Conservation (phyloP, 176 grass and related monocot species). For the Zea luxurians region DNA sequence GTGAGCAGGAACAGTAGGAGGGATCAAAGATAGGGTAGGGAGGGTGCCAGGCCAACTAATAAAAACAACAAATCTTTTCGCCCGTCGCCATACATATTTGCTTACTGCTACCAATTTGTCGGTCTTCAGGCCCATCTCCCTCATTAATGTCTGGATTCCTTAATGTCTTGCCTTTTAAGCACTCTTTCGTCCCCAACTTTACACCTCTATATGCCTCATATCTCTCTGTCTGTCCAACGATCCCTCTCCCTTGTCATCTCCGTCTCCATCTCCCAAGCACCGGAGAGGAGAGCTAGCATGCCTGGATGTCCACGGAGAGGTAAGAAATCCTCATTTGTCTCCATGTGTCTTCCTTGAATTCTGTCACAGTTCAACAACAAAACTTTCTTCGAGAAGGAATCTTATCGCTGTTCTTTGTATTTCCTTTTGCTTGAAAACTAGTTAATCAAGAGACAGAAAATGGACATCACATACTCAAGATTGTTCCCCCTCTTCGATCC, state of each 20-base stretch:
- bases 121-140: conserved; percentile 56
- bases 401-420: neutral
- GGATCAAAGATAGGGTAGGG: neutral
- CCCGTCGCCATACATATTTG: conserved; percentile 32
- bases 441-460: conserved; percentile 3
- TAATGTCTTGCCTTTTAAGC: conserved; percentile 94
- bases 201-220: conserved; percentile 28
- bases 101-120: conserved; percentile 53
- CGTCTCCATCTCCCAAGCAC: neutral
- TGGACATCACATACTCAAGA: neutral
- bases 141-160: conserved; percentile 69
- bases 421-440: conserved; percentile 30
- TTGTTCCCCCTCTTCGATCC: neutral
- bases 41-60: conserved; percentile 39
- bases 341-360: neutral
- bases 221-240: conserved; percentile 30
- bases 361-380: neutral
- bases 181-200: conserved; percentile 65
- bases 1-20: conserved; percentile 37
- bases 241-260: conserved; percentile 2
- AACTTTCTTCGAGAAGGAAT: conserved; percentile 4
- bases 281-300: conserved; percentile 61
- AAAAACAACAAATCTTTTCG: conserved; percentile 38
- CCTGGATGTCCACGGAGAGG: conserved; percentile 94
- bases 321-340: conserved; percentile 25